These are phyloP conservation scores for Endothia cerciana DNA, from an alignment of 2,329 filamentous ascomycete genomes.

Conservation along the genomic window DNA sequence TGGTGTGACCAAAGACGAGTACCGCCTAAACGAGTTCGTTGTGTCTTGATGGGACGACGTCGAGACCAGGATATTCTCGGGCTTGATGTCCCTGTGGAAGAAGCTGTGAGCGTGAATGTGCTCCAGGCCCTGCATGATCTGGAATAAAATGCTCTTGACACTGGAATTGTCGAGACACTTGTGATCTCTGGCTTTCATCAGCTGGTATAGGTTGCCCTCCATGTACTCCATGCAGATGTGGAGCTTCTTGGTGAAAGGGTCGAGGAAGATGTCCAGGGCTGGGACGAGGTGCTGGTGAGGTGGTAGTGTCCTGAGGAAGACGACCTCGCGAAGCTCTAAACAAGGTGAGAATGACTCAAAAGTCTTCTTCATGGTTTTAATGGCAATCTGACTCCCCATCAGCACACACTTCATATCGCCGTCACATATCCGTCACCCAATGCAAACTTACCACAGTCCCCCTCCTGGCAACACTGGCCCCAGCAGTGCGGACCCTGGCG, in stretches of 20 bases:
- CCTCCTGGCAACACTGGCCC: conserved; percentile 83
- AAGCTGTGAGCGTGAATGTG: conserved; percentile 97
- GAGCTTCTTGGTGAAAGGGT: conserved; percentile 92
- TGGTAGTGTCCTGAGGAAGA: conserved; percentile 90
- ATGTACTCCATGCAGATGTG: conserved; percentile 99
- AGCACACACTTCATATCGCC: conserved; percentile 12
- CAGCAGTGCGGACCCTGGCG: conserved; percentile 87
- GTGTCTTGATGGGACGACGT: conserved; percentile 84
- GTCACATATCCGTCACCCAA: conserved; percentile 5
- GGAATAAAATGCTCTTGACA: conserved; percentile 96
- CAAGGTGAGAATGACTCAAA: conserved; percentile 92
- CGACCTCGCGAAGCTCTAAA: conserved; percentile 92
- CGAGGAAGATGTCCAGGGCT: conserved; percentile 95
- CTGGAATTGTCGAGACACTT: conserved; percentile 87
- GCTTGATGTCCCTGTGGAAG: conserved; percentile 99
- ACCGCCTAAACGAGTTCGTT: conserved; percentile 84
- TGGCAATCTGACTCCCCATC: conserved; percentile 72
- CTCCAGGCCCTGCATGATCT: conserved; percentile 94
- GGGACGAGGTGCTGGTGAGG: conserved; percentile 92
- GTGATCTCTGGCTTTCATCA: conserved; percentile 98
- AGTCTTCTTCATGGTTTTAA: conserved; percentile 99
- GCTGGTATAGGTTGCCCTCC: conserved; percentile 97
- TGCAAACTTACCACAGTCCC: conserved; percentile 80
- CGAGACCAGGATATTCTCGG: conserved; percentile 96
- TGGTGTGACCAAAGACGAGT: conserved; percentile 90